These are phyloP conservation scores for Metschnikowia aberdeeniae DNA, from an alignment of 805 yeast species.

Conservation along the genomic window DNA sequence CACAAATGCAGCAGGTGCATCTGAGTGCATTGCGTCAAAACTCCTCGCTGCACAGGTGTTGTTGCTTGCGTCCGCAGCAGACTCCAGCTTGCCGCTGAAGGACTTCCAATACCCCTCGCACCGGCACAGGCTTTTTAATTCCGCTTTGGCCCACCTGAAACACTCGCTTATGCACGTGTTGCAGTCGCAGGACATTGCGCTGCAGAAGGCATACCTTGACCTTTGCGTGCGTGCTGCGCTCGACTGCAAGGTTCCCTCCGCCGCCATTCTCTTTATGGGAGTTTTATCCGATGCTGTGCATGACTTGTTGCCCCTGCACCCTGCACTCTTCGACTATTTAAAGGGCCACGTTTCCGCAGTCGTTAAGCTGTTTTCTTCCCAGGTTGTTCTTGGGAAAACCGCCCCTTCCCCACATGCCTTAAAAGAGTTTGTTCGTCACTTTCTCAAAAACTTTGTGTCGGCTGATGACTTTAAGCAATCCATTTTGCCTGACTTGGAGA, in stretches of 20 bases:
- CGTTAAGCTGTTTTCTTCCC: constrained; percentile 28
- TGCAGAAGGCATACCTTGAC: constrained; percentile 3
- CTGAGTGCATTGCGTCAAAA: constrained; percentile 11
- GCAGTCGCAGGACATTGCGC: constrained; percentile 1
- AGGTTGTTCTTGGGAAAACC: constrained; percentile 43
- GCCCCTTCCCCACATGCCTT: constrained; percentile 35
- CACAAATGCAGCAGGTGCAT: constrained; percentile 15
- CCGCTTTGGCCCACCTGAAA: constrained; percentile 30
- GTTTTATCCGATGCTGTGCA: constrained; percentile 21
- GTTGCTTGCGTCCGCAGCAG: constrained; percentile 35
- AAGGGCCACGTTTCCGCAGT: constrained; percentile 14
- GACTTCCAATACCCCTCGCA: constrained; percentile 11
- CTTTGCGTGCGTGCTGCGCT: constrained; percentile 1
- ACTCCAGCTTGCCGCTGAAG: constrained; percentile 27
- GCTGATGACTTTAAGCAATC: constrained; percentile 32
- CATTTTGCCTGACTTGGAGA: constrained; percentile 63
- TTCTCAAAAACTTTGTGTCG: constrained; percentile 40
- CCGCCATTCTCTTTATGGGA: constrained; percentile 21
- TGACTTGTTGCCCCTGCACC: constrained; percentile 24
- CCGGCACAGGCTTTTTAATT: constrained; percentile 22
- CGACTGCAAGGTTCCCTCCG: constrained; percentile 6
- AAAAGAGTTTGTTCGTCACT: constrained; percentile 36
- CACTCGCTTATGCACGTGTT: constrained; percentile 16
- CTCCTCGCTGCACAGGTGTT: constrained; percentile 26
- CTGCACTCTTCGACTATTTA: constrained; percentile 16